Conservation (phyloP, 257 asterid genomes). For the Solanum sejunctum region DNA sequence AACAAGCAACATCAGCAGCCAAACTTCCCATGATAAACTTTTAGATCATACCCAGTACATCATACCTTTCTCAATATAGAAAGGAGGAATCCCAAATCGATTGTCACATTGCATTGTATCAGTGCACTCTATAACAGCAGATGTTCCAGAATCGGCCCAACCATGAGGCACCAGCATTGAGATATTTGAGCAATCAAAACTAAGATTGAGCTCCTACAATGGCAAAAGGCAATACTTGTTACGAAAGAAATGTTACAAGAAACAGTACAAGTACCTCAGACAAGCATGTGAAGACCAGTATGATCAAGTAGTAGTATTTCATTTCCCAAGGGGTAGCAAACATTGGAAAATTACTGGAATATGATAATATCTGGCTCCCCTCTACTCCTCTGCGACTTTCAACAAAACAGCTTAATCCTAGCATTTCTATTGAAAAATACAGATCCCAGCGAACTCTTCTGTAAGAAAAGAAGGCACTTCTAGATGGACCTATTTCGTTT, state of each 20-base stretch:
- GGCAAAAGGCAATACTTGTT: not conserved
- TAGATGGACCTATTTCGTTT: not conserved
- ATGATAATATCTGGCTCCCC: not conserved
- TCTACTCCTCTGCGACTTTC: not conserved
- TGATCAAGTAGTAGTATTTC: not conserved
- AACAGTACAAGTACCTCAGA: not conserved
- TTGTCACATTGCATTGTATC: constrained; percentile 48
- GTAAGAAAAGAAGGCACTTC: not conserved
- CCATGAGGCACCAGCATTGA: constrained; percentile 47
- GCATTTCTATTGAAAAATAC: not conserved
- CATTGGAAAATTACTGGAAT: not conserved
- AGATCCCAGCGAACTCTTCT: not conserved
- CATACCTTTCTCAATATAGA: constrained; percentile 80
- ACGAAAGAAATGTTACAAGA: not conserved
- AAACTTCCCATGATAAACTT: not conserved
- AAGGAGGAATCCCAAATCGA: constrained; percentile 80
- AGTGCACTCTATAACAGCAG: constrained; percentile 17
- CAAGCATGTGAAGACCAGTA: not conserved
- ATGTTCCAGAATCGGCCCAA: constrained; percentile 47
- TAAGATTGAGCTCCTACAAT: constrained; percentile 37
- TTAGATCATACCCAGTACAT: not conserved
- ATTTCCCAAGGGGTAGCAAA: not conserved
- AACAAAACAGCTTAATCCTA: not conserved
- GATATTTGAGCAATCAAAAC: constrained; percentile 29
- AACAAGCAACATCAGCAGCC: not conserved